Base-by-base conservation (phyloP, 2,329 filamentous ascomycete species). In the Endoconidiophora polonica region DNA sequence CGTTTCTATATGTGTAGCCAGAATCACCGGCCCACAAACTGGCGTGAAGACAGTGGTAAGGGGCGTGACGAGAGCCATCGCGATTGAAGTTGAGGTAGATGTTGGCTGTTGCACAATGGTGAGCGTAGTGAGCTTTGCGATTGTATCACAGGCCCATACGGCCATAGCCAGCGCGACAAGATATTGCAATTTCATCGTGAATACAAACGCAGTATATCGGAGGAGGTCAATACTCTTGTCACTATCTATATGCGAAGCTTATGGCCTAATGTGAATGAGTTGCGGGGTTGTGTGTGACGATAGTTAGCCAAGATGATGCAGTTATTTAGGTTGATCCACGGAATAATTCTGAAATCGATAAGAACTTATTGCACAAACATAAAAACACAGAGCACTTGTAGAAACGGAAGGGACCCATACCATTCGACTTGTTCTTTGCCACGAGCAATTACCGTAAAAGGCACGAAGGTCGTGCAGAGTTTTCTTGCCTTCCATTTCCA, bases 41-140 rank as follows among this genome's bases (percentile, higher is more conserved):
- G 52, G 52, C 10, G 44, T 50, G 22, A 50, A 53, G 6, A 48
- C 42, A 12, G 52, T 45, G 3, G 44, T 53, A 23, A 53, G 20
- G 9, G 52, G 52, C 7, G 44, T 50, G 10, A 50, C 48, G 12
- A 48, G 26, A 3, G 44, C 44, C 40, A 23, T 44, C 6, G 44
- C n/a, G 5, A 38, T 41, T 23, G 26, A 23, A 7, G 48, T 46
- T 10, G 40, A 36, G 22, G 48, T 53, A 12, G 44, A 36, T 2
- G 42, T 26, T 10, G 39, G 38, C 12, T 44, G 38, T 22, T 37
- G 38, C 4, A 44, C 23, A 20, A 50, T 49, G 2, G 52, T 50
- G 3, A 50, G 14, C 3, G 41, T 45, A 3, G 52, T 48, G n/a
- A 50, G 20, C 29, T 39, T 26, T 44, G 23, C 16, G 10, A 36